Percentiles rank a stretch among this genome's conserved stretches.
Evolutionary conservation across 768 basidiomycete genomes (phyloP).

Genomic region (Russula vinacea): DNA sequence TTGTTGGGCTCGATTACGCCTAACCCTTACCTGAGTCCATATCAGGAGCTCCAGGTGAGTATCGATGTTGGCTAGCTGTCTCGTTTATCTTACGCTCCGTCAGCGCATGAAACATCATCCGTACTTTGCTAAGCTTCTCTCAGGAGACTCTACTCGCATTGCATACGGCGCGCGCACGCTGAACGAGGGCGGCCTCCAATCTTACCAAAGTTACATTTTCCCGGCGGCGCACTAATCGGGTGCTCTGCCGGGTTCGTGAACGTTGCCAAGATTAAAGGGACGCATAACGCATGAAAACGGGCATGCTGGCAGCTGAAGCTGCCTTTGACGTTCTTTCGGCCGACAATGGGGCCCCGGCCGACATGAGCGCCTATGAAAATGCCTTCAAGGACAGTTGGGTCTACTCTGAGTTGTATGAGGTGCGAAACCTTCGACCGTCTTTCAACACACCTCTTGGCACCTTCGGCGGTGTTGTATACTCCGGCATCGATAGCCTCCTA

Average conservation of each 20-base stretch:
- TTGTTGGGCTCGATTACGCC: slow-evolving; percentile 90
- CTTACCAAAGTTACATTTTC: slow-evolving; percentile 83
- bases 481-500: slow-evolving; percentile 82
- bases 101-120: slow-evolving; percentile 96
- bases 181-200: slow-evolving; percentile 93
- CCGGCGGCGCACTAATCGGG: slow-evolving; percentile 91
- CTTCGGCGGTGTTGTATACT: slow-evolving; percentile 85
- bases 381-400: slow-evolving; percentile 79
- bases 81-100: slow-evolving; percentile 28
- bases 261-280: slow-evolving; percentile 96
- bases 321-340: slow-evolving; percentile 61
- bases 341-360: slow-evolving; percentile 37
- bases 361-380: slow-evolving; percentile 72
- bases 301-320: slow-evolving; percentile 93
- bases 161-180: slow-evolving; percentile 88
- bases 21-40: slow-evolving; percentile 93
- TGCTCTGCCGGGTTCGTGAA: slow-evolving; percentile 97
- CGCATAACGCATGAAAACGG: slow-evolving; percentile 98
- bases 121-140: slow-evolving; percentile 77
- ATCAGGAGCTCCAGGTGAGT: slow-evolving; percentile 85
- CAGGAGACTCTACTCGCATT: slow-evolving; percentile 67
- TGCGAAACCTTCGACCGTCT: slow-evolving; percentile 86
- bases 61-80: background rate
- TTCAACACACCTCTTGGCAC: slow-evolving; percentile 80
- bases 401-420: slow-evolving; percentile 79